phyloP scores from a whole-genome alignment of 306 rosid species.

The Astragalus glycyphyllos region DNA sequence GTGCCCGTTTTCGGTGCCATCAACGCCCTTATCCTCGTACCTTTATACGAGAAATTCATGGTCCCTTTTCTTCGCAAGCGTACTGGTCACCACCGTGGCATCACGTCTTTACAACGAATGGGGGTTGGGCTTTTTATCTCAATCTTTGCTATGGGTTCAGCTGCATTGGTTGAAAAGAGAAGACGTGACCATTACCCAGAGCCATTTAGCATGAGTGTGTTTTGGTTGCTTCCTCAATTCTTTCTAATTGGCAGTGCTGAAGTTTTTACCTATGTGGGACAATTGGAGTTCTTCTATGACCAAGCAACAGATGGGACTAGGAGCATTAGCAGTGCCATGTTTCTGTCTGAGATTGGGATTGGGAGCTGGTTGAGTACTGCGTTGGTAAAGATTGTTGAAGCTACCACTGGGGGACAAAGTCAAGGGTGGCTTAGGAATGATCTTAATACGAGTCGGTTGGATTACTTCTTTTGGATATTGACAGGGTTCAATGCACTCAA shows the following conservation, averaged over 20 bases:
- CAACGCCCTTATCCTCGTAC: slow-evolving; percentile 59
- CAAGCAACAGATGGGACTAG: slow-evolving; percentile 71
- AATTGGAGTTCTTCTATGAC: slow-evolving; percentile 70
- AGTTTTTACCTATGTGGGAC: slow-evolving; percentile 73
- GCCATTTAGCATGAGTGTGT: slow-evolving; percentile 51
- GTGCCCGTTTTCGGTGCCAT: slow-evolving; percentile 53
- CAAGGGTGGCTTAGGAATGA: slow-evolving; percentile 61
- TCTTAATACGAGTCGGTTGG: slow-evolving; percentile 51
- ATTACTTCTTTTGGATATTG: slow-evolving; percentile 61
- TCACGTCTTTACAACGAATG: slow-evolving; percentile 66
- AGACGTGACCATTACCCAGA: slow-evolving; percentile 43
- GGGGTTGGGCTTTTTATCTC: slow-evolving; percentile 65
- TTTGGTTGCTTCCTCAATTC: slow-evolving; percentile 71
- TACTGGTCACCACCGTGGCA: slow-evolving; percentile 66
- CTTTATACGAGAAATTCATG: slow-evolving; percentile 58
- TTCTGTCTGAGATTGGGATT: slow-evolving; percentile 59
- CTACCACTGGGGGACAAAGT: slow-evolving; percentile 45
- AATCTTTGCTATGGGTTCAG: slow-evolving; percentile 53
- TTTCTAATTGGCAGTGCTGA: slow-evolving; percentile 62
- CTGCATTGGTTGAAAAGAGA: slow-evolving; percentile 56
- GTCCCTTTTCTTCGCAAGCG: slow-evolving; percentile 55
- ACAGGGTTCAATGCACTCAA: slow-evolving; percentile 47
- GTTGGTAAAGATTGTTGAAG: slow-evolving; percentile 47
- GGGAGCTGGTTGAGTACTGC: slow-evolving; percentile 67
- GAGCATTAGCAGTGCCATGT: slow-evolving; percentile 67